phyloP scores from a whole-genome alignment of 768 basidiomycete genomes.

The Suillus brevipes region DNA sequence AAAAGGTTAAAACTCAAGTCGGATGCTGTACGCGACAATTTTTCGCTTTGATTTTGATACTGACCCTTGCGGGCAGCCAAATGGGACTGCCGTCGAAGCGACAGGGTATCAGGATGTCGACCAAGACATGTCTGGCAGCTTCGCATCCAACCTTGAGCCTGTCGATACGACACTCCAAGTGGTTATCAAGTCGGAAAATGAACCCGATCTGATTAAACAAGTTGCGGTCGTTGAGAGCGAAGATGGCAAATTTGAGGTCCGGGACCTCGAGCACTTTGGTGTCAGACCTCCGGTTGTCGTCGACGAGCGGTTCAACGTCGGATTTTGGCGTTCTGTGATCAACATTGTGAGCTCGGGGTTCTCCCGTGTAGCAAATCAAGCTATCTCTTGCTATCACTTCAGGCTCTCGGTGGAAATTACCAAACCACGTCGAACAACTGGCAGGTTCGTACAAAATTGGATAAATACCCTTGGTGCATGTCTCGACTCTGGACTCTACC shows the following conservation, averaged over 20 bases:
- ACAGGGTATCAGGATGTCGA: not conserved
- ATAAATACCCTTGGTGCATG: conserved; percentile 1
- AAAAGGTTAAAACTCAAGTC: not conserved
- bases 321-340: conserved; percentile 21
- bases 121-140: not conserved
- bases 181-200: conserved; percentile 12
- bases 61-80: not conserved
- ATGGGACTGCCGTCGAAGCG: not conserved
- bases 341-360: conserved; percentile 10
- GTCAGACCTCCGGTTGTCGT: conserved; percentile 14
- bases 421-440: conserved; percentile 3
- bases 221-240: conserved; percentile 11
- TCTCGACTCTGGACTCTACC: not conserved
- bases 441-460: not conserved
- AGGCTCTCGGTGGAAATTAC: not conserved
- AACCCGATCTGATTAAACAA: not conserved
- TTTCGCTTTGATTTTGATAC: not conserved
- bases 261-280: conserved; percentile 11
- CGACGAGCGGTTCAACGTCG: conserved; percentile 8
- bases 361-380: not conserved
- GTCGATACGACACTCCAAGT: conserved; percentile 4
- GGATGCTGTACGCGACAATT: not conserved
- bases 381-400: not conserved
- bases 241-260: conserved; percentile 13
- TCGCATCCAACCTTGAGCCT: not conserved